Base-by-base conservation (phyloP, 2,329 filamentous ascomycete genomes). In the Geosmithia morbida region DNA sequence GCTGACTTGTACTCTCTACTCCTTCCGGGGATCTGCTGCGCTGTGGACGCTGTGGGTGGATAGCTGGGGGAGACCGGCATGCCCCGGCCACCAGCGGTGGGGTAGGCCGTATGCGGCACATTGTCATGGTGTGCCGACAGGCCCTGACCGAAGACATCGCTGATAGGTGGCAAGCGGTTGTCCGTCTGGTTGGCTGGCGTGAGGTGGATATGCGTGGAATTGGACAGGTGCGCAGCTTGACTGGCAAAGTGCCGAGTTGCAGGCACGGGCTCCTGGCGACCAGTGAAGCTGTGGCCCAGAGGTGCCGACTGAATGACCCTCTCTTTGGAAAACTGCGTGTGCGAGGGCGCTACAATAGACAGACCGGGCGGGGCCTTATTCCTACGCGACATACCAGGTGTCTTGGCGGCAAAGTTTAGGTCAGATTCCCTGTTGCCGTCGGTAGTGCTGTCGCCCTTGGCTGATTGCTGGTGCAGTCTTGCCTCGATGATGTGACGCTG, bases 221-320 rank as follows among this genome's bases (percentile, higher is more conserved):
- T 87, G 18, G 84, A 83, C 46, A 94, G 73, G 51, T 85, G 87
- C 10, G 87, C 88, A 52, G 89, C 86, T 16, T 37, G 33, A 59
- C 90, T 89, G 56, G 79, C 75, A 48, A 88, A 71, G 61, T 92
- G 87, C 46, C 87, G 78, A 43, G 84, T 86, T 49, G 86, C 67
- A 0, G 85, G 84, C 54, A 83, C 82, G 5, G 83, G 77, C 56
- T 88, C 80, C 60, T 94, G 81, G 50, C 92, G 81, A 50, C 90
- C 89, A 7, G 92, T 96, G 61, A 98, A 98, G 39, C 87, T 94
- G 61, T 96, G 90, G 56, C 94, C 83, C 20, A 98, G 75, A 16
- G 92, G 92, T 7, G 92, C 92, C 3, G 92, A 98, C 66, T 98
- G 92, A 51, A 98, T 94, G 37, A 97, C 88, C 55, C 92, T 78